Conservation (phyloP, 129 eudicot species). For the Artemisia annua region DNA sequence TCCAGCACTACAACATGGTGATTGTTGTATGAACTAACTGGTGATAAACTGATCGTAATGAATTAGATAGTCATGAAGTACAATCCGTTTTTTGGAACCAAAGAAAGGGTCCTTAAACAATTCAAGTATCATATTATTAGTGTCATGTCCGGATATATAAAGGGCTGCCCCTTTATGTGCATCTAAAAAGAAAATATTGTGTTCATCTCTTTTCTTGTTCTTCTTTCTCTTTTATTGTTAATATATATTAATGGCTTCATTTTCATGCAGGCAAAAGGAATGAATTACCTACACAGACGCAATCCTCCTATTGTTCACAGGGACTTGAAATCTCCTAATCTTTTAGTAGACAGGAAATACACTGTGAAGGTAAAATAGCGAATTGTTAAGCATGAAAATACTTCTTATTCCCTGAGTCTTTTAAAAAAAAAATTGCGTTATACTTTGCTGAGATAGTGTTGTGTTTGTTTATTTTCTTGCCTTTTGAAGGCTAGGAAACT, state of each 20-base stretch:
- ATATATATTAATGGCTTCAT: constrained; percentile 4
- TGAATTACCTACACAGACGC: constrained; percentile 86
- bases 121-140: too few relatives aligned
- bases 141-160: too few relatives aligned
- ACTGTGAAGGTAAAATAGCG: constrained; percentile 68
- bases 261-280: constrained; percentile 73
- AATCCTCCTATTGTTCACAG: constrained; percentile 91
- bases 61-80: too few relatives aligned
- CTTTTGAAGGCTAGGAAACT: too few relatives aligned
- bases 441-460: constrained; percentile 4
- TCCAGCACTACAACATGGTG: too few relatives aligned
- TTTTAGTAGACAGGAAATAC: constrained; percentile 75
- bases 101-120: too few relatives aligned
- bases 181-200: too few relatives aligned
- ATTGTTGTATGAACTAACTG: too few relatives aligned
- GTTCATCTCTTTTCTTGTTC: too few relatives aligned
- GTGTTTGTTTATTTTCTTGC: neutral
- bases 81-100: too few relatives aligned
- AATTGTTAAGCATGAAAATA: constrained; percentile 1
- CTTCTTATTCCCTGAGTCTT: neutral
- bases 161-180: too few relatives aligned
- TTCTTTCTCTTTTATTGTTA: neutral
- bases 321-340: constrained; percentile 85
- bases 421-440: neutral
- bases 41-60: too few relatives aligned